Percentiles rank a stretch among this genome's conserved stretches.
These are phyloP conservation scores for Dendrobium chrysotoxum DNA, from an alignment of 106 monocot genomes.

Conservation along the genomic window DNA sequence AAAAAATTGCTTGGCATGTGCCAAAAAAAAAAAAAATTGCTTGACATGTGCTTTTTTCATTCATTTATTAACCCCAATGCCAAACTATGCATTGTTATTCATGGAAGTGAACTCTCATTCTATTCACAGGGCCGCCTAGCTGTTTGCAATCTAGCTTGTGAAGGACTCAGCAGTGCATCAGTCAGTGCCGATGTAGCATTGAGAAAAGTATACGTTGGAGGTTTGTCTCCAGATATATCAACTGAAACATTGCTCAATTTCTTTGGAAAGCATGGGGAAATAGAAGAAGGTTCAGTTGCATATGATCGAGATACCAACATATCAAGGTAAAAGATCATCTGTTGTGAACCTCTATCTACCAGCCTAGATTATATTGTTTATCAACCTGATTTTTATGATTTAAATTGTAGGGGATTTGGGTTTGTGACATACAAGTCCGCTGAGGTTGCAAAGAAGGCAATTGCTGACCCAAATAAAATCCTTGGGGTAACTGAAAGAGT, in stretches of 20 bases:
- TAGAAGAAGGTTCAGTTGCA: slow-evolving; percentile 59
- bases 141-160: slow-evolving; percentile 56
- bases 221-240: slow-evolving; percentile 41
- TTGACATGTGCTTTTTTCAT: too few species aligned
- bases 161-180: slow-evolving; percentile 31
- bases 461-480: slow-evolving; percentile 41
- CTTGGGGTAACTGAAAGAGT: slow-evolving; percentile 28
- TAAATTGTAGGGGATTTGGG: slow-evolving; percentile 39
- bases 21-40: too few species aligned
- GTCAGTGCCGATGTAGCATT: slow-evolving; percentile 35
- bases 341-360: background rate
- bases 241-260: slow-evolving; percentile 43
- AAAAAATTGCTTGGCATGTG: too few species aligned
- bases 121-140: slow-evolving; percentile 35
- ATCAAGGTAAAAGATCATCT: slow-evolving; percentile 26
- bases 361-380: background rate
- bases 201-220: slow-evolving; percentile 47
- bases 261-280: slow-evolving; percentile 48
- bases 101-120: background rate
- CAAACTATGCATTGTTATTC: too few species aligned
- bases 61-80: too few species aligned
- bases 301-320: slow-evolving; percentile 44
- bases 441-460: slow-evolving; percentile 48
- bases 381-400: background rate
- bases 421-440: slow-evolving; percentile 49